Evolutionary conservation across 2,329 filamentous ascomycete genomes (phyloP).

Genomic region (Nothomitra cinnamomea): DNA sequence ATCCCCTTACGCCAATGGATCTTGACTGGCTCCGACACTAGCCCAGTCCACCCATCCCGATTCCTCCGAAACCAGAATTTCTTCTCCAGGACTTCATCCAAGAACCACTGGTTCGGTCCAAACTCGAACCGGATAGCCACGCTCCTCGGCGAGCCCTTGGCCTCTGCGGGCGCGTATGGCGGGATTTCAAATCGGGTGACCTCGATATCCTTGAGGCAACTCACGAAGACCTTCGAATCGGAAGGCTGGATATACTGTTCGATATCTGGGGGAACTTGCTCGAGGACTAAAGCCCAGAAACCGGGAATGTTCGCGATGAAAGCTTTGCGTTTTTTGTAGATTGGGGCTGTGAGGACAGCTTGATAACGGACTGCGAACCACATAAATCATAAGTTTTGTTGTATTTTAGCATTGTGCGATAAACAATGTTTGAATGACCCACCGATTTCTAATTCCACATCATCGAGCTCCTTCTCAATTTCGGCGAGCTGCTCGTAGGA

Average conservation of each 20-base stretch:
- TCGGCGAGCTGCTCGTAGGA: conserved; percentile 7
- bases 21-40: conserved; percentile 76
- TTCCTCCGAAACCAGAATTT: conserved; percentile 71
- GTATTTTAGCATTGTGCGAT: no score
- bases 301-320: conserved; percentile 57
- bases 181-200: conserved; percentile 71
- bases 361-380: conserved; percentile 31
- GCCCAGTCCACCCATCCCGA: conserved; percentile 50
- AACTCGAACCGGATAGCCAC: conserved; percentile 66
- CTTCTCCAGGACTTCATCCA: conserved; percentile 67
- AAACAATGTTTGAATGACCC: no score
- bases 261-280: conserved; percentile 70
- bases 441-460: conserved; percentile 6
- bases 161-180: conserved; percentile 17
- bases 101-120: conserved; percentile 64
- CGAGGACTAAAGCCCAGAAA: conserved; percentile 92
- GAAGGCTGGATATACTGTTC: conserved; percentile 74
- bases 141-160: conserved; percentile 60
- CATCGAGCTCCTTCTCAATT: conserved; percentile 8
- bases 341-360: conserved; percentile 45
- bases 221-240: conserved; percentile 57
- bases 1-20: conserved; percentile 75
- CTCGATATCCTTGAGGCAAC: conserved; percentile 47
- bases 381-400: no score
- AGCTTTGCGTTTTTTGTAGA: conserved; percentile 61